Base-by-base conservation (phyloP, 306 rosid species). In the Lagenaria siceraria region DNA sequence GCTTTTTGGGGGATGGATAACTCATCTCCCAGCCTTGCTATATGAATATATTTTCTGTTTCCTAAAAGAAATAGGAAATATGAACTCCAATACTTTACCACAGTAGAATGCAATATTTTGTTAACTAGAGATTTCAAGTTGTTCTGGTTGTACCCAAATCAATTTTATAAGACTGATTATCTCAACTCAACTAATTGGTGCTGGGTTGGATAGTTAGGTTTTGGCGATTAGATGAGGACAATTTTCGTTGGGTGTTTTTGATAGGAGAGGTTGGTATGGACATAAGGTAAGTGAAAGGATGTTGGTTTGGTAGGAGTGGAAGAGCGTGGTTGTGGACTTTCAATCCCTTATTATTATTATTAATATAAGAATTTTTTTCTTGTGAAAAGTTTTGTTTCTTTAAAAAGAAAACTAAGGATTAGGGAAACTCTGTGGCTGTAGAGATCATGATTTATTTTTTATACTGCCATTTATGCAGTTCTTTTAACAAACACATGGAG, bases 401-500 rank as follows among this genome's bases (percentile, higher is more conserved):
- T 29, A 59, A 27, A 59, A 59, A 6, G 21, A 29, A 60, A 25
- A 60, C 2, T 66, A 19, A n/a, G 10, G 2, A 36, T n/a, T 3
- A 40, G 18, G 11, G 7, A 36, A 19, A 19, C 24, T 10, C 19
- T n/a, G 29, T 36, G 18, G 52, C 17, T 29, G 19, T n/a, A 8
- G 29, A n/a, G 73, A 66, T 38, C 49, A 40, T 22, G 38, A 27
- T 52, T 46, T 43, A 43, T 11, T 54, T 43, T 35, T 35, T 36
- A 25, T 36, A 11, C 43, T 33, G 31, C 48, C 61, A 80, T 68
- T 31, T 10, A 3, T 78, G 85, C 81, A 95, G 98, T 85, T 74
- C 87, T 72, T 95, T 92, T 81, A 77, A 80, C 74, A 76, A 43
- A 79, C 98, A 92, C 83, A 79, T 89, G 84, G 85, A 80, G 78